phyloP scores from a whole-genome alignment of 2,329 filamentous ascomycete genomes.

The Curvularia sp. region DNA sequence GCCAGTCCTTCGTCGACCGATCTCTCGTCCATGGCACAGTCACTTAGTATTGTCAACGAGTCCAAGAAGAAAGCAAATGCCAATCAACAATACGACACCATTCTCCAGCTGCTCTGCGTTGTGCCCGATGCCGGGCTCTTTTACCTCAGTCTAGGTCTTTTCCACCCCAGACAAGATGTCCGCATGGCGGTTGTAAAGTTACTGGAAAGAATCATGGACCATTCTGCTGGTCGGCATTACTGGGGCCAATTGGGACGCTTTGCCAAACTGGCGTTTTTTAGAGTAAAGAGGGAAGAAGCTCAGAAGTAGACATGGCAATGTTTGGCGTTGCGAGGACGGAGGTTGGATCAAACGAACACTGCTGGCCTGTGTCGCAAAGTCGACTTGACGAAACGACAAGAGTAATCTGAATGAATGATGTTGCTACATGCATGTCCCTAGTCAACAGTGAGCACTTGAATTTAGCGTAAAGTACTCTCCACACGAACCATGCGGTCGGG shows the following conservation, averaged over 20 bases:
- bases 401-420: conserved; percentile 6
- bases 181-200: conserved; percentile 78
- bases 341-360: not conserved
- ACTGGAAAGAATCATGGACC: conserved; percentile 80
- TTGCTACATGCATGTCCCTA: not conserved
- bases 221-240: conserved; percentile 92
- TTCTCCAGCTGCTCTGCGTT: conserved; percentile 72
- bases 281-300: conserved; percentile 71
- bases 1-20: conserved; percentile 30
- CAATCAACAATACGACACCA: conserved; percentile 50
- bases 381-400: not conserved
- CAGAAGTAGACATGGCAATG: conserved; percentile 6
- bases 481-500: not conserved
- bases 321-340: not conserved
- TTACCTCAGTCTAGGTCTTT: conserved; percentile 87
- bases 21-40: conserved; percentile 29
- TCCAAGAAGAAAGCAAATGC: conserved; percentile 32
- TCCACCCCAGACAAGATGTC: conserved; percentile 85
- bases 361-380: not conserved
- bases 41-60: conserved; percentile 36
- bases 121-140: conserved; percentile 89
- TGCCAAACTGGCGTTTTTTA: conserved; percentile 82
- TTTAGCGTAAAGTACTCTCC: not conserved
- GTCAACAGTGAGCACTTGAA: not conserved
- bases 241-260: conserved; percentile 88